Percentiles rank a stretch among this genome's conserved stretches.
These are phyloP conservation scores for Porogramme epimiltina DNA, from an alignment of 1,284 basidiomycete genomes.

Conservation along the genomic window DNA sequence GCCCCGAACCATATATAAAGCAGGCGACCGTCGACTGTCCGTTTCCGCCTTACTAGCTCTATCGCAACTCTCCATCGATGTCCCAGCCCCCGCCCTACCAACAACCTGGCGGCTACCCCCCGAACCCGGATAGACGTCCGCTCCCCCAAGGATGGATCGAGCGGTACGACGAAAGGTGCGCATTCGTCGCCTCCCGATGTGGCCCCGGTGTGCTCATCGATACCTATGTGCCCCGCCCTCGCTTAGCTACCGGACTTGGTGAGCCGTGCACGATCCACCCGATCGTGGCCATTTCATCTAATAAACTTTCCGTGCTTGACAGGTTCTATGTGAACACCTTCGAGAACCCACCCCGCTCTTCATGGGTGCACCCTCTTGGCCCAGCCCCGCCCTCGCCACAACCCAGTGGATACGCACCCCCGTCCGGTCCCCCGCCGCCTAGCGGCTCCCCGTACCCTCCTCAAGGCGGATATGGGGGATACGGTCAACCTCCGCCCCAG, in stretches of 20 bases:
- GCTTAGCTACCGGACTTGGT: constrained; percentile 70
- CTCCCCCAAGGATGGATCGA: constrained; percentile 71
- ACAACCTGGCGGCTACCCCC: constrained; percentile 17
- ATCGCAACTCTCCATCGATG: constrained; percentile 33
- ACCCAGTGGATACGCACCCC: constrained; percentile 45
- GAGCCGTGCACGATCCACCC: constrained; percentile 20
- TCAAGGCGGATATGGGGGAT: constrained; percentile 18
- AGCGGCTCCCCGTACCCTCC: constrained; percentile 28
- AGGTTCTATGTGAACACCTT: constrained; percentile 76
- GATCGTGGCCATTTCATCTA: neutral
- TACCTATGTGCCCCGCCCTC: neutral
- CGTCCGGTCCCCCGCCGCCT: constrained; percentile 43
- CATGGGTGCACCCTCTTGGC: constrained; percentile 68
- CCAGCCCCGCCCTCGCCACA: constrained; percentile 38
- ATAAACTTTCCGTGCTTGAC: neutral
- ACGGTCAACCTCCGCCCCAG: constrained; percentile 26
- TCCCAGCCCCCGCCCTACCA: constrained; percentile 46
- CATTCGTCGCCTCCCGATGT: constrained; percentile 13
- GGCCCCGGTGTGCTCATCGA: constrained; percentile 17
- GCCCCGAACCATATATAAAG: constrained; percentile 28
- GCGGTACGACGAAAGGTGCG: constrained; percentile 70
- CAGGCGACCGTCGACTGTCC: constrained; percentile 12
- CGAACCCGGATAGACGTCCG: constrained; percentile 64
- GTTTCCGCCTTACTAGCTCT: constrained; percentile 23
- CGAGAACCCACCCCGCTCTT: constrained; percentile 59